Percentiles rank a stretch among this genome's conserved stretches.
These are phyloP conservation scores for Podospora anserina DNA, from an alignment of 495 filamentous ascomycete species.

Conservation along the genomic window DNA sequence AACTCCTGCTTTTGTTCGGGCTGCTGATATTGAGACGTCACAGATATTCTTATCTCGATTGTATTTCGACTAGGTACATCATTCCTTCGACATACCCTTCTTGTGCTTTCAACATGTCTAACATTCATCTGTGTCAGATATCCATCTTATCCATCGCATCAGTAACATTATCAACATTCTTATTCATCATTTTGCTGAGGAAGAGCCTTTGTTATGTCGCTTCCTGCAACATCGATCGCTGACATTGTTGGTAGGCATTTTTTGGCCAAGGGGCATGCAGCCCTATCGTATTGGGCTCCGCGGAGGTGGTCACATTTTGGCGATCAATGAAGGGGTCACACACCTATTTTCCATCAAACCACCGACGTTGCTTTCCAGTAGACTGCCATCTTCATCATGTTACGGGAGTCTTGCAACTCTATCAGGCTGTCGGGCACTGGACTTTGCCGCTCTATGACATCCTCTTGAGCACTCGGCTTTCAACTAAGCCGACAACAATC, in stretches of 20 bases:
- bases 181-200: neutral
- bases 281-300: too few species aligned
- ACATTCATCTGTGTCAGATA: neutral
- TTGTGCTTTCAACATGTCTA: neutral
- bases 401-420: neutral
- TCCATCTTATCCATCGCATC: neutral
- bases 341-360: neutral
- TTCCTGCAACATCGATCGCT: neutral
- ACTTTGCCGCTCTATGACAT: neutral
- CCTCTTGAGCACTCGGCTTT: too few species aligned
- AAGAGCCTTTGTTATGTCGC: neutral
- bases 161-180: neutral
- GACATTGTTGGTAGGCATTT: neutral
- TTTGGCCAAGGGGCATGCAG: neutral
- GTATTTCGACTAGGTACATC: neutral
- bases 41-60: neutral
- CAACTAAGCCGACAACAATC: too few species aligned
- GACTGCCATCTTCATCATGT: neutral
- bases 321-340: too few species aligned
- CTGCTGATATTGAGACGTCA: neutral
- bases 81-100: neutral
- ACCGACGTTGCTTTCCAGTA: neutral
- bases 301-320: neutral
- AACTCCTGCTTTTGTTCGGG: neutral
- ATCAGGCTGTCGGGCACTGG: neutral